Conservation (phyloP, 495 filamentous ascomycete species). For the Lasiosphaeria ovina region DNA sequence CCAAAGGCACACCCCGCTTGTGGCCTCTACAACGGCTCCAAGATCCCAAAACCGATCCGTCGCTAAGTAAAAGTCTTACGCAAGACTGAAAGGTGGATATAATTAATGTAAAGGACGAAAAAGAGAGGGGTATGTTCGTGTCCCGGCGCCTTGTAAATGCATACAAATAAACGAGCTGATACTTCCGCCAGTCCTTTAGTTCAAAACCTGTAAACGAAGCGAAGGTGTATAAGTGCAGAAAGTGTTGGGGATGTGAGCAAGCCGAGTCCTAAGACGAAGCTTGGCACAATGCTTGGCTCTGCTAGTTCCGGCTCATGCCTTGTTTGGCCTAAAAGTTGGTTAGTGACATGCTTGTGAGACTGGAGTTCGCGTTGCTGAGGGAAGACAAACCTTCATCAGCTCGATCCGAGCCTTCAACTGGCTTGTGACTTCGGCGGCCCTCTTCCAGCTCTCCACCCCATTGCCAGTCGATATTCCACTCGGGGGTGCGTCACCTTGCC, state of each 20-base stretch:
- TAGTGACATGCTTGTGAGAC: not conserved
- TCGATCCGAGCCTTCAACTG: slow-evolving; percentile 96
- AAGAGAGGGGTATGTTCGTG: slow-evolving; percentile 20
- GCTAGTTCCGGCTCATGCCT: slow-evolving; percentile 9
- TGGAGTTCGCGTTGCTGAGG: not conserved
- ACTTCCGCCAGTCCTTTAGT: not conserved
- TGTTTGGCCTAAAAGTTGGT: slow-evolving; percentile 17
- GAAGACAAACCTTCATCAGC: slow-evolving; percentile 55
- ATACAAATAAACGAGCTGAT: slow-evolving; percentile 11
- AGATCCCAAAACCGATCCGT: too few species aligned
- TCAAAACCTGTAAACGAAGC: not conserved
- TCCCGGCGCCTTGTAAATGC: slow-evolving; percentile 27
- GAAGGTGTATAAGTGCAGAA: not conserved
- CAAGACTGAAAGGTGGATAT: too few species aligned
- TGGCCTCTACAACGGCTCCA: too few species aligned
- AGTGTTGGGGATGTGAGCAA: not conserved
- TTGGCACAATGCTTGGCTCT: not conserved
- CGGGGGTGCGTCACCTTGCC: slow-evolving; percentile 29
- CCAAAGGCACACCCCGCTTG: too few species aligned
- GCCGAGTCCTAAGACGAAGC: not conserved
- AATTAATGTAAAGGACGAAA: not conserved
- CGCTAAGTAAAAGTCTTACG: too few species aligned
- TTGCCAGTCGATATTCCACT: slow-evolving; percentile 48
- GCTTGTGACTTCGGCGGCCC: slow-evolving; percentile 97
- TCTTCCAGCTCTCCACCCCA: slow-evolving; percentile 88